Evolutionary conservation across 805 yeast species (phyloP).

Genomic region (Candida loeiensis): DNA sequence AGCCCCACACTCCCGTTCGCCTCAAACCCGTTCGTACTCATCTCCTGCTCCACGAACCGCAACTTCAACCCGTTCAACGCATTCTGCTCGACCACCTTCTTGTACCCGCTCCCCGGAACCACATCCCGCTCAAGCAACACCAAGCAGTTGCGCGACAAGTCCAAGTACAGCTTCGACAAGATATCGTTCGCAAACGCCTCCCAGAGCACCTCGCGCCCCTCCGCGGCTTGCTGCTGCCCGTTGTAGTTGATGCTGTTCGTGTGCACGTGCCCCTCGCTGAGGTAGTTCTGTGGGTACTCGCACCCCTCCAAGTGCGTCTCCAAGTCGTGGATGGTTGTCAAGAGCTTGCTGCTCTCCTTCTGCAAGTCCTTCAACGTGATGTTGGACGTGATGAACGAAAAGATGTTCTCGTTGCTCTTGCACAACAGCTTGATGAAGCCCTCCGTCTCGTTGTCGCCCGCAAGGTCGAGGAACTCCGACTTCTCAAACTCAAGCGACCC

Average conservation of each 20-base stretch:
- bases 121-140: conserved; percentile 25
- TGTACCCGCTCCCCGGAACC: conserved; percentile 22
- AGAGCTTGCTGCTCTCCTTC: conserved; percentile 34
- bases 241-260: conserved; percentile 11
- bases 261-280: conserved; percentile 15
- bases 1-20: conserved; percentile 2
- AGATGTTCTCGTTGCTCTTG: conserved; percentile 26
- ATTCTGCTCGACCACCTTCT: conserved; percentile 27
- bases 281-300: conserved; percentile 31
- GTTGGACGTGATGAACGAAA: conserved; percentile 40
- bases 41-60: conserved; percentile 22
- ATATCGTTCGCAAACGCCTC: conserved; percentile 31
- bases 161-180: conserved; percentile 29
- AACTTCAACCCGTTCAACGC: conserved; percentile 31
- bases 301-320: conserved; percentile 28
- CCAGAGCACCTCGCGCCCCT: conserved; percentile 24
- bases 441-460: conserved; percentile 46
- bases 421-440: conserved; percentile 49
- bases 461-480: conserved; percentile 41
- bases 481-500: conserved; percentile 51
- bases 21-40: conserved; percentile 7
- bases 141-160: conserved; percentile 27
- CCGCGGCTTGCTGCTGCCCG: conserved; percentile 1
- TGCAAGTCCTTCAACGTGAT: conserved; percentile 42
- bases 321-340: conserved; percentile 27